Evolutionary conservation across 352 stramenopile genomes (phyloP), one percentile per base, ranked within the genome.

Genomic region (Peronosclerospora sorghi): DNA sequence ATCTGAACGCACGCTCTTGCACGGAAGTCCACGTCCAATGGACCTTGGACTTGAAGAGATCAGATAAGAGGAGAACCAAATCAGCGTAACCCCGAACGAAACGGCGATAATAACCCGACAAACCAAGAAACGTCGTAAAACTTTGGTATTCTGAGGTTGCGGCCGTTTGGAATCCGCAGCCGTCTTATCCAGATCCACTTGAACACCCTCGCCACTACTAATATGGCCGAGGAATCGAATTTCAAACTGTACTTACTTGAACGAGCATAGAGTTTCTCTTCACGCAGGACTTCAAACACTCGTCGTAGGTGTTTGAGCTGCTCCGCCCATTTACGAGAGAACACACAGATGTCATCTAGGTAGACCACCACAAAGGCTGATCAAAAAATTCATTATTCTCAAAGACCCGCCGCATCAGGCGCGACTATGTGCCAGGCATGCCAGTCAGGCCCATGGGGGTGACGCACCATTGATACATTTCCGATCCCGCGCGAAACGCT

Each of bases 51-150:
- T 61, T 34, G n/a, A 70, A 21, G 12, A 37, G n/a, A 40, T 45
- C 45, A 6, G 9, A 15, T 10, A 66, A 35, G n/a, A 53, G 52
- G 3, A 66, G 19, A 3, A 21, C 56, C 27, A 60, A 13, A 19
- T 28, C 10, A 2, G 48, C 51, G 35, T 44, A 67, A 7, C 50
- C 37, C 32, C 15, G 38, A 28, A 65, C 65, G 35, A 65, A 67
- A 2, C 48, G 56, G 12, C 48, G 48, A 44, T 62, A 67, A 24
- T 61, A 70, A 5, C 60, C 27, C 2, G 40, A 32, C 0, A 70
- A 15, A 21, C 44, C 56, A 5, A 62, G 32, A 38, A 71, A 62
- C 2, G 9, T 34, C 4, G 15, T 2, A 9, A 34, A n/a, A 5
- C 15, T n/a, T 10, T n/a, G 9, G 4, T 34, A 9, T 37, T 65